Base-by-base conservation (phyloP, 257 asterid genomes). In the Capsicum baccatum region DNA sequence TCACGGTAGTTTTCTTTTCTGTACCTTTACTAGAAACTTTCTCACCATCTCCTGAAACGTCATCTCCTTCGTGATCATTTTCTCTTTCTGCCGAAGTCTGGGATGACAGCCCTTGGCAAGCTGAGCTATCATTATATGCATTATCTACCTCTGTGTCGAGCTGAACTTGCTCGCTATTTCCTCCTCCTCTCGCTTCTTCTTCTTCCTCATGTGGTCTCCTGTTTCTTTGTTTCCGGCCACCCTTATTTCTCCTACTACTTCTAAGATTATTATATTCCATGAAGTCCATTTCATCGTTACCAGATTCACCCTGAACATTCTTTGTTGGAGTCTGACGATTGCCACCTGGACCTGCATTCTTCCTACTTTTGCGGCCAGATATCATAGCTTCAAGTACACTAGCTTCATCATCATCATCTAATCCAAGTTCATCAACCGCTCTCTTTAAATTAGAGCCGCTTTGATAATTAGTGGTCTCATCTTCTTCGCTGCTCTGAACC, bases 321-420 rank as follows among this genome's bases (percentile, higher is more conserved):
- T 85, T 74, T 19, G 85, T 86, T 44, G 91, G 83, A 84, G 85
- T 83, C 86, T 91, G 92, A 2, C 85, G 74, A 81, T 83, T 90
- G 83, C 79, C 87, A 54, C 87, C 83, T 14, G 79, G 10, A 78
- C 64, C 89, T 69, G 55, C 76, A 79, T 85, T 88, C 59, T 89
- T 91, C 90, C 86, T 84, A 83, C 85, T 89, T 89, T 88, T 91
- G 66, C 69, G 92, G 81, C 92, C 94, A 78, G 94, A 92, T 82
- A 92, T 62, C 99, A 95, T 95, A 85, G 95, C 93, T 92, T 95
- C 97, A 85, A 97, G 95, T 19, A 93, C 50, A 87, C 88, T 90
- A 7, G 90, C 88, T 84, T 95, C 98, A 50, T 94, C 95, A 37
- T 91, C 33, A 26, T 26, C 97, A 84, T 87, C 93, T 21, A 88